Evolutionary conservation across 768 basidiomycete genomes (phyloP).

Genomic region (Mycena maculata): DNA sequence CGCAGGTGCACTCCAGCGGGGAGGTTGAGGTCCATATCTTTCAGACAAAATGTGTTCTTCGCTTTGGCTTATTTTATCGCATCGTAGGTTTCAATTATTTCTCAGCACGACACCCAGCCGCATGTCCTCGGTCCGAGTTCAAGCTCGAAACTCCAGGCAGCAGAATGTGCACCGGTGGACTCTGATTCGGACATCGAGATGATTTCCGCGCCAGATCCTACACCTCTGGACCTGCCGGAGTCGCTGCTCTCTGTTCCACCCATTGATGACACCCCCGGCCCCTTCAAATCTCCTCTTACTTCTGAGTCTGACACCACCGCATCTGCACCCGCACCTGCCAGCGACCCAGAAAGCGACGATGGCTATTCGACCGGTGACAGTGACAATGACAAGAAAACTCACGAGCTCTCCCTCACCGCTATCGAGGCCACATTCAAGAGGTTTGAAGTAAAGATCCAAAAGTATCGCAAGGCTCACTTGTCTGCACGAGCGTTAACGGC

Average conservation of each 20-base stretch:
- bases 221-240: conserved; percentile 1
- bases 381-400: conserved; percentile 4
- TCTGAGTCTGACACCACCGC: background rate
- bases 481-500: conserved; percentile 4
- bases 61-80: background rate
- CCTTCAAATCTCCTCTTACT: background rate
- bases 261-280: background rate
- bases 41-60: background rate
- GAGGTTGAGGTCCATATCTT: conserved; percentile 19
- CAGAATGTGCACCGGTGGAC: background rate
- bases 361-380: conserved; percentile 11
- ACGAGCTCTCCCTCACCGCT: conserved; percentile 9
- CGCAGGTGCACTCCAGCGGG: background rate
- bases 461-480: conserved; percentile 16
- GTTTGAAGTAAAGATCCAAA: conserved; percentile 4
- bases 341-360: background rate
- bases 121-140: conserved; percentile 2
- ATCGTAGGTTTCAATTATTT: background rate
- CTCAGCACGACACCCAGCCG: background rate
- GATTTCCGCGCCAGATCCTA: background rate
- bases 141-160: conserved; percentile 1
- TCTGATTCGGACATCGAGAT: conserved; percentile 17
- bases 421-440: conserved; percentile 5
- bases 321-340: background rate
- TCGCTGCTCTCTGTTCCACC: background rate